phyloP scores from a whole-genome alignment of 2,329 filamentous ascomycete genomes.

The Microsporum audouinii region DNA sequence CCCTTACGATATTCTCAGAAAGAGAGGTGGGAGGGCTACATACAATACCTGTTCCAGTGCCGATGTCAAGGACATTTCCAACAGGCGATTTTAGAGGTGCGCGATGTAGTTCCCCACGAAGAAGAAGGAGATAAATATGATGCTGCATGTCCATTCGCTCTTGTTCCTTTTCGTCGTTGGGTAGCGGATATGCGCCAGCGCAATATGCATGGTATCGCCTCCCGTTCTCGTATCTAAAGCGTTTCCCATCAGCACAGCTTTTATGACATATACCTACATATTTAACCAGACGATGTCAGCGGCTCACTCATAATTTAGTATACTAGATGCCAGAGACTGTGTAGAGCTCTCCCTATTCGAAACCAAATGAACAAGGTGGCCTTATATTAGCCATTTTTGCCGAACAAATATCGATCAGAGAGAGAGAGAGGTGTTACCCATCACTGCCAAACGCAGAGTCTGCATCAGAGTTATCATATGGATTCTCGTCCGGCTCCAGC shows the following conservation, averaged over 20 bases:
- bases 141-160: constrained; percentile 28
- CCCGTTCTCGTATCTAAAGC: constrained; percentile 28
- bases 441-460: neutral
- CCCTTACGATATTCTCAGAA: neutral
- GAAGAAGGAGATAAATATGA: constrained; percentile 27
- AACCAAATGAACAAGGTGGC: neutral
- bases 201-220: constrained; percentile 35
- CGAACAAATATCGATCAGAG: neutral
- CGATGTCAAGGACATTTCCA: constrained; percentile 39
- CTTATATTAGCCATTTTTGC: neutral
- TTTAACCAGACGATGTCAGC: neutral
- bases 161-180: constrained; percentile 28
- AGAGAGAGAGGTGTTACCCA: neutral
- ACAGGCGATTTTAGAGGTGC: constrained; percentile 28
- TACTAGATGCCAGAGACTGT: constrained; percentile 8
- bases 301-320: constrained; percentile 11
- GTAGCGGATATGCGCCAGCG: constrained; percentile 27
- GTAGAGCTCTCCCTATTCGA: neutral
- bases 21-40: constrained; percentile 25
- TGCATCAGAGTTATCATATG: neutral
- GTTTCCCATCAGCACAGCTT: neutral
- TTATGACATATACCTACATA: no score
- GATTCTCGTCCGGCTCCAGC: neutral
- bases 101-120: constrained; percentile 29
- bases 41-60: constrained; percentile 35